Base-by-base conservation (phyloP, 768 basidiomycete genomes). In the Cystofilobasidium macerans region DNA sequence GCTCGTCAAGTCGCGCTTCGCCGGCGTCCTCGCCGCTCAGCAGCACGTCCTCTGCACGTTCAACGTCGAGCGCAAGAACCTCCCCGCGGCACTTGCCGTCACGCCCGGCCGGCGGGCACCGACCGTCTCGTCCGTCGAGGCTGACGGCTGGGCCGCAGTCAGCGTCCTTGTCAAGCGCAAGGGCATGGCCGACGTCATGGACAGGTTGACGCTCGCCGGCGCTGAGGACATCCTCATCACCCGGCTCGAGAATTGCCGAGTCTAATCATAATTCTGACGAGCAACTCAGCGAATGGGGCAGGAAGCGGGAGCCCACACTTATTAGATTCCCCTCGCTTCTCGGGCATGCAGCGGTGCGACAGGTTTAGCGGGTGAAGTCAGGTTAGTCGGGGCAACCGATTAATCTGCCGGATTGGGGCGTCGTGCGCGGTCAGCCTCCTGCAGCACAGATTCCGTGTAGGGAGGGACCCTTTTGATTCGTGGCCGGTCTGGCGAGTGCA, bases 171-270 rank as follows among this genome's bases (percentile, higher is more conserved):
- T 97, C 11, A 86, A 88, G 78, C 89, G 88, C 79, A 86, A 83
- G 68, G 79, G 80, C 51, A 76, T 83, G 20, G 95, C 95, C 5
- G 80, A 80, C 43, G 83, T 86, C 33, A 98, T 99, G 94, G 95
- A 99, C 74, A 78, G 84, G 51, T 78, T 99, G 54, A 84, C 86
- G 69, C 81, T 78, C 61, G 80, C 85, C 43, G 95, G 95, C 20
- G 94, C 95, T 3, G 84, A 89, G 75, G 95, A 99, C 73, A 82
- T 98, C 54, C 77, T 98, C 70, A 84, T 93, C 61, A 87, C 94
- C 74, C 88, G 84, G 69, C 77, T 99, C 70, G 86, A 90, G 75
- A 97, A 98, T 76, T 98, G 93, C 79, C 83, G 92, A 76, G 93
- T 97, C 35, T 89, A 78, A 28, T 43, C 0, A 16, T n/a, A 20